Base-by-base conservation (phyloP, 805 yeast species). In the Barnettozyma sucrosica region DNA sequence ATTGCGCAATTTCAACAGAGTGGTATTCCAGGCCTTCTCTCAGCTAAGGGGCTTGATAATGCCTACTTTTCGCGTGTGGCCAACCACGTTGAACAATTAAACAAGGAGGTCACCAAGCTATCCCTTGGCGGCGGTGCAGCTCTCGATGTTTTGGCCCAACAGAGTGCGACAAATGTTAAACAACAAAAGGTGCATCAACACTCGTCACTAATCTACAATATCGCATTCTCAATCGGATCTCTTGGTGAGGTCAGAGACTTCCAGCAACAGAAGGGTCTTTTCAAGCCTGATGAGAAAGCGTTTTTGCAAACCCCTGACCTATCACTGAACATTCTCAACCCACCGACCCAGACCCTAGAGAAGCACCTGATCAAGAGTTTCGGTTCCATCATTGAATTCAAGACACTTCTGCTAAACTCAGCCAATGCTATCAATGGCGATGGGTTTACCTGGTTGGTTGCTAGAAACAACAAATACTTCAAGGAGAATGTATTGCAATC, bases 381-480 rank as follows among this genome's bases (percentile, higher is more conserved):
- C 66, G 96, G 96, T 7, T 80, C 90, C 0, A 52, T 88, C 9
- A 78, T 75, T 14, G 95, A 89, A 62, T 83, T 93, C 62, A 76
- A 85, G 55, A 78, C 85, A 1, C 73, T 87, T 41, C 65, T 93
- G 39, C 61, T 86, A 49, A 76, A 79, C 49, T 80, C 93, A 1
- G 88, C 92, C 10, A 67, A 72, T 43, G 76, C 84, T 4, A 77
- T 89, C 51, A 80, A 83, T 51, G 97, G 98, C 44, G 92, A 88
- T 65, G 99, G 99, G 3, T 81, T 76, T 66, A 85, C 90, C 10
- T 93, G 97, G 93, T 70, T 93, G 18, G 83, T 89, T 20, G 95
- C 92, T 9, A 67, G 72, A 51, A 48, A 51, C 52, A 16, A 30
- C 57, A 19, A 57, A 49, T 42, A 44, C 44, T 40, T 49, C 26